phyloP scores from a whole-genome alignment of 2,329 filamentous ascomycete genomes.

The Microdochium trichocladiopsis region DNA sequence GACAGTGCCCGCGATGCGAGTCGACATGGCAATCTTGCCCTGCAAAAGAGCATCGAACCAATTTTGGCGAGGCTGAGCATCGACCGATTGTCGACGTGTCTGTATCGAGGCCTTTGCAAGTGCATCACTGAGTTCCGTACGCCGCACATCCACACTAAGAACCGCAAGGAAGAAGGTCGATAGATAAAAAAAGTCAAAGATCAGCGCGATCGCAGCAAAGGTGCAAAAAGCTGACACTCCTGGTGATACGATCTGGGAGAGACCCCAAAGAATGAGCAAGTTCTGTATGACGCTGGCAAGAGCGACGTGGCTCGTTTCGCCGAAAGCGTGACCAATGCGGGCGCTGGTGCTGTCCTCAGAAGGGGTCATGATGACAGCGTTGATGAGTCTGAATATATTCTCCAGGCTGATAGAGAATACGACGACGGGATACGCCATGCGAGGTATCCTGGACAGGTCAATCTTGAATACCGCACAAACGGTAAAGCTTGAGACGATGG shows the following conservation, averaged over 20 bases:
- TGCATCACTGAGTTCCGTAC: constrained; percentile 69
- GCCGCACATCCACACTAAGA: constrained; percentile 69
- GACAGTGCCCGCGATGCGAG: constrained; percentile 66
- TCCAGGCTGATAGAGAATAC: constrained; percentile 70
- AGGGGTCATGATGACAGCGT: constrained; percentile 66
- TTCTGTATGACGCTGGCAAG: constrained; percentile 64
- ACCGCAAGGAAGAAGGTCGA: constrained; percentile 76
- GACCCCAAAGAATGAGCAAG: constrained; percentile 53
- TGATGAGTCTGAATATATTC: constrained; percentile 73
- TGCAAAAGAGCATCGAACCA: constrained; percentile 58
- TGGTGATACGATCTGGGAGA: constrained; percentile 62
- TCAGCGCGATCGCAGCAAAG: constrained; percentile 67
- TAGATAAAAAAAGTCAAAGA: constrained; percentile 73
- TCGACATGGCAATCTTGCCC: constrained; percentile 61
- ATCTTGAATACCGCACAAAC: constrained; percentile 70
- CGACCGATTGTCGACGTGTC: constrained; percentile 14
- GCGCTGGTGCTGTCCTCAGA: constrained; percentile 60
- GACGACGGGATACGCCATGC: constrained; percentile 69
- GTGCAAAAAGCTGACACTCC: constrained; percentile 70
- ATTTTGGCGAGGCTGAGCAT: constrained; percentile 27
- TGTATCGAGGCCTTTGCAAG: constrained; percentile 49
- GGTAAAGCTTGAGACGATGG: constrained; percentile 73
- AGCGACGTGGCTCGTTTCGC: constrained; percentile 63
- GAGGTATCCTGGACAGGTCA: constrained; percentile 67
- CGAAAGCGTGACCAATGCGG: constrained; percentile 67